Evolutionary conservation across 108 stramenopile species (phyloP).

Genomic region (Skeletonema menzelii): DNA sequence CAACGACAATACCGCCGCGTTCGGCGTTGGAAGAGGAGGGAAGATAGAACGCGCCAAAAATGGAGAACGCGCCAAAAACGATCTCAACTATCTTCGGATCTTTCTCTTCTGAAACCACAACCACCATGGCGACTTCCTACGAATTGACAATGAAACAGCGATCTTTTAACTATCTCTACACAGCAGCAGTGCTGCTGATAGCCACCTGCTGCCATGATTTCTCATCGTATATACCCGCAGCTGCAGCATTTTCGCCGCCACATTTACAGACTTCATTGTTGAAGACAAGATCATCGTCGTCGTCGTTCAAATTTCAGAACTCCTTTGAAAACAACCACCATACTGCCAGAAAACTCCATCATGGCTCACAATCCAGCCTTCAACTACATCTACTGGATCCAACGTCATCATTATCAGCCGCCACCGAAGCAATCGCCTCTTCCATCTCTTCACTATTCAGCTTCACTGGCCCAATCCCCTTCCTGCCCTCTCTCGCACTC

Average conservation of each 20-base stretch:
- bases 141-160: background rate
- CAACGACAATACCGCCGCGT: too few relatives aligned
- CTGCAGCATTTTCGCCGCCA: background rate
- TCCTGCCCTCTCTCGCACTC: slow-evolving; percentile 52
- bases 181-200: background rate
- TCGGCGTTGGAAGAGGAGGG: too few relatives aligned
- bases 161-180: background rate
- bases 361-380: background rate
- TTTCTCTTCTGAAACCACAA: too few relatives aligned
- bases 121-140: too few relatives aligned
- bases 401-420: too few relatives aligned
- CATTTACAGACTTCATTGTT: background rate
- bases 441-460: slow-evolving; percentile 25
- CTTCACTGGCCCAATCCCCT: slow-evolving; percentile 57
- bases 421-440: background rate
- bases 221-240: background rate
- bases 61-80: too few relatives aligned
- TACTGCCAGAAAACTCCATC: too few relatives aligned
- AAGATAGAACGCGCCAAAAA: too few relatives aligned
- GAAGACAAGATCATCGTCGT: background rate
- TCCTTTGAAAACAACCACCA: too few relatives aligned
- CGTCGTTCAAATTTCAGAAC: background rate
- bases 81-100: too few relatives aligned
- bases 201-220: too few relatives aligned
- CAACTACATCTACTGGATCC: background rate